Evolutionary conservation across 2,329 filamentous ascomycete genomes (phyloP).

Genomic region (Periconia macrospinosa): DNA sequence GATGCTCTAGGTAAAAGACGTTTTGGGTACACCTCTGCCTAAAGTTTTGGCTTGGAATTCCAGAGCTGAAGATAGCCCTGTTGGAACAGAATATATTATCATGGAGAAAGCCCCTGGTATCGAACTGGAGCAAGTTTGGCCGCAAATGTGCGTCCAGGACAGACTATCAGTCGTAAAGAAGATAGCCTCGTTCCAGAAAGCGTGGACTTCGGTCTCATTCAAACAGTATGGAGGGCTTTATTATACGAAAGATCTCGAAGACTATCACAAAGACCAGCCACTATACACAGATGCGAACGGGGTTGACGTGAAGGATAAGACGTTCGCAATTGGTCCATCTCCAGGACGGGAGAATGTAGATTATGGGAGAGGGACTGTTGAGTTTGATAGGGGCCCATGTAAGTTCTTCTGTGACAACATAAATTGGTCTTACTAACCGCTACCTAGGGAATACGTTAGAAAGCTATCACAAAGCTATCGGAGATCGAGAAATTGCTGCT

Average conservation of each 20-base stretch:
- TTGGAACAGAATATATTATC: constrained; percentile 39
- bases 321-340: constrained; percentile 44
- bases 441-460: constrained; percentile 29
- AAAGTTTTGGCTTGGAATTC: constrained; percentile 39
- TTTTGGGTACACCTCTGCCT: constrained; percentile 35
- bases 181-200: constrained; percentile 33
- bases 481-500: constrained; percentile 35
- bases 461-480: constrained; percentile 38
- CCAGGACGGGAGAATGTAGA: constrained; percentile 37
- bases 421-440: constrained; percentile 8
- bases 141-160: constrained; percentile 24
- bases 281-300: constrained; percentile 22
- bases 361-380: constrained; percentile 29
- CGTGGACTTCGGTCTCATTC: constrained; percentile 36
- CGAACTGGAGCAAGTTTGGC: constrained; percentile 34
- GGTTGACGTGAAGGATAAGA: constrained; percentile 15
- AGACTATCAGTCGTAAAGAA: constrained; percentile 26
- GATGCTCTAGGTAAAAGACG: constrained; percentile 25
- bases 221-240: constrained; percentile 28
- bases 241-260: constrained; percentile 33
- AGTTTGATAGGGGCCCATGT: constrained; percentile 44
- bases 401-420: constrained; percentile 14
- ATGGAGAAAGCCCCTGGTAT: constrained; percentile 34
- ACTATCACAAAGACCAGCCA: constrained; percentile 7
- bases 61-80: constrained; percentile 22